A percentile compares a stretch with the other conserved stretches of the same genome.
phyloP scores from a whole-genome alignment of 345 rosid genomes.

The Sisymbrium irio region DNA sequence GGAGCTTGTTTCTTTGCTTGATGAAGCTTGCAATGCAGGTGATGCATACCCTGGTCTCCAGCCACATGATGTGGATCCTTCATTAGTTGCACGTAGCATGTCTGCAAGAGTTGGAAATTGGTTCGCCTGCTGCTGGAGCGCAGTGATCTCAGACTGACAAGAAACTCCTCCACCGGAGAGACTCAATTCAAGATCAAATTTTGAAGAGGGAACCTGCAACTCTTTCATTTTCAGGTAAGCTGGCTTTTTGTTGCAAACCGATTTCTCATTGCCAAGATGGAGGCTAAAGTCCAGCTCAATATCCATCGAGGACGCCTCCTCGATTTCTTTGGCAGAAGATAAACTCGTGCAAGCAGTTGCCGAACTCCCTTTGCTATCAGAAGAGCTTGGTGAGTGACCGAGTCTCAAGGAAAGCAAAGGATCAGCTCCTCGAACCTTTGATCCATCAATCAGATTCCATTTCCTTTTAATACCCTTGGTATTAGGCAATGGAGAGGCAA shows the following conservation, averaged over 20 bases:
- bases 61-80: slow-evolving; percentile 48
- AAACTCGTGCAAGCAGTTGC: slow-evolving; percentile 65
- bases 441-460: slow-evolving; percentile 53
- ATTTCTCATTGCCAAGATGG: slow-evolving; percentile 73
- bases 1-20: slow-evolving; percentile 44
- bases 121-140: slow-evolving; percentile 39
- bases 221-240: slow-evolving; percentile 38
- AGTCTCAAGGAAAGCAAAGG: slow-evolving; percentile 71
- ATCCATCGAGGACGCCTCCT: slow-evolving; percentile 84
- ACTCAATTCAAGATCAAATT: slow-evolving; percentile 73
- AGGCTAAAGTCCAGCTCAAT: slow-evolving; percentile 77
- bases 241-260: slow-evolving; percentile 38
- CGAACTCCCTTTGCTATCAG: slow-evolving; percentile 89
- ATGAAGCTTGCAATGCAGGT: slow-evolving; percentile 38
- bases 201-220: slow-evolving; percentile 39
- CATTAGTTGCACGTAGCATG: slow-evolving; percentile 44
- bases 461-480: slow-evolving; percentile 75
- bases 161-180: slow-evolving; percentile 57
- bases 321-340: slow-evolving; percentile 83
- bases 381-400: slow-evolving; percentile 71
- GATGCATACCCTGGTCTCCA: slow-evolving; percentile 43
- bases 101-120: slow-evolving; percentile 43
- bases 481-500: slow-evolving; percentile 43
- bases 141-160: slow-evolving; percentile 67
- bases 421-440: slow-evolving; percentile 46